Conservation (phyloP, 306 rosid species). For the Rosa chinensis region DNA sequence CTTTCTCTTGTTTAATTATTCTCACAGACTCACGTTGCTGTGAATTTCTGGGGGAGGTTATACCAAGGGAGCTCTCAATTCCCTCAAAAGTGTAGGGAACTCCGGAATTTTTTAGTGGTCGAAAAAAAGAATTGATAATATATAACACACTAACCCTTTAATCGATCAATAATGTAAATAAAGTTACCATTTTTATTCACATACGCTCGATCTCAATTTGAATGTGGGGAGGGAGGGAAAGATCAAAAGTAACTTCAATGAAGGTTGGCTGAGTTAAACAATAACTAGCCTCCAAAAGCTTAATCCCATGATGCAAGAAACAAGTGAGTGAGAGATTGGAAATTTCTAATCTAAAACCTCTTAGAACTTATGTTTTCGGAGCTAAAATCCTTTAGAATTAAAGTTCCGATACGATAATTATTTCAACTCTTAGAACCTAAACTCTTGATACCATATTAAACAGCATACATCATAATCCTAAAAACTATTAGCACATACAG, state of each 20-base stretch:
- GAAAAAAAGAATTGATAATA: no score
- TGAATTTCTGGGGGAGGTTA: neutral
- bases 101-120: neutral
- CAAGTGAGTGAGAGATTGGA: neutral
- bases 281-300: neutral
- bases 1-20: neutral
- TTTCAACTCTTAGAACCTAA: neutral
- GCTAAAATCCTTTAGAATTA: neutral
- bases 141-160: neutral
- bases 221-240: no score
- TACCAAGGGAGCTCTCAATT: slow-evolving; percentile 1
- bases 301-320: neutral
- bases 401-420: neutral
- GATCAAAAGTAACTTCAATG: no score
- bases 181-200: neutral
- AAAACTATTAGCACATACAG: neutral
- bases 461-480: neutral
- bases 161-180: neutral
- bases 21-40: neutral
- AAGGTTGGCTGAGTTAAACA: neutral
- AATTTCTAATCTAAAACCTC: neutral
- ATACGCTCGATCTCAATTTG: no score
- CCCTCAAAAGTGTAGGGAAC: neutral
- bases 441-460: neutral
- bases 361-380: neutral